Base-by-base conservation (phyloP, 2,329 filamentous ascomycete genomes). In the Phaeosphaeriaceae sp. region DNA sequence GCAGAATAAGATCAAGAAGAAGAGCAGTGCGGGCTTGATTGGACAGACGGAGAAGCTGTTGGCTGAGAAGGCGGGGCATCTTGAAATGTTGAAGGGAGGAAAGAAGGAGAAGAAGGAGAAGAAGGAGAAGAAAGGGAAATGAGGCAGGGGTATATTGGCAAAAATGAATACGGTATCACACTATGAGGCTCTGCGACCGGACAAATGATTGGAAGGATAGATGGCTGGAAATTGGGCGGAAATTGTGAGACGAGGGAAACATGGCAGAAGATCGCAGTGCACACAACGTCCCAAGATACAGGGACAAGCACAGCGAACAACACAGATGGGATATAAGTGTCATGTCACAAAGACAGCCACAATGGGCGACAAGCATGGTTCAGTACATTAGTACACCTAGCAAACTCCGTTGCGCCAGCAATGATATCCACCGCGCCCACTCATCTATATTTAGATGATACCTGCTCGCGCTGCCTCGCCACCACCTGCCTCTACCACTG, bases 41-140 rank as follows among this genome's bases (percentile, higher is more conserved):
- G 81, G 81, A 0, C 79, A 84, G 74, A 90, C 87, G n/a, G 87
- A 90, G 66, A 81, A 82, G 52, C 81, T 79, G 54, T 77, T 90
- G 8, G 87, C 86, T 11, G 77, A 84, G 53, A 83, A 83, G 63
- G 87, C 86, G 4, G 87, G 87, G 12, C 87, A 90, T 78, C 64
- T 90, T 64, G 87, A 90, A 71, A 66, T 90, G 64, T 70, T 90
- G 64, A 79, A 79, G 48, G 85, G 86, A 2, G 86, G 85, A 11
- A 88, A 87, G 80, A 87, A 83, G 72, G 74, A 76, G 34, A 68
- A 63, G 56, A 63, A 61, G 40, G 60, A 60, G 21, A 57, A 56
- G 36, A 60, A 54, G 45, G 56, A 53, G 46, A 58, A 50, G 30
- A 50, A 46, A 42, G 38, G 43, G 55, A 26, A 26, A 26, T 26